A percentile compares a stretch with the other conserved stretches of the same genome.
Evolutionary conservation across 768 basidiomycete genomes (phyloP).

Genomic region (Phlebiopsis gigantea): DNA sequence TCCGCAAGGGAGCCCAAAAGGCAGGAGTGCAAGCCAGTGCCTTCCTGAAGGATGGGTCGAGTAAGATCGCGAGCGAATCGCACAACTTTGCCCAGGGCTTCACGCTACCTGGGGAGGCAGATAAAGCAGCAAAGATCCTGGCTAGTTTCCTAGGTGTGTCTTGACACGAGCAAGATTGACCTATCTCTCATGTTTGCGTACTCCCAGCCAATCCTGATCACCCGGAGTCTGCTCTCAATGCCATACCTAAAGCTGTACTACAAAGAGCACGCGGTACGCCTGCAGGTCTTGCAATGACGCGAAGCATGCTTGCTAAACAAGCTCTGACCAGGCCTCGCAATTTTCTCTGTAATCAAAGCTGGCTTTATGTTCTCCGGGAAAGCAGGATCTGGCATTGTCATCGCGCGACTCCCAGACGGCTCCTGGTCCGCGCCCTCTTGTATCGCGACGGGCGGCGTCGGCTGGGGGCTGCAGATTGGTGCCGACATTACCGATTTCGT

Average conservation of each 20-base stretch:
- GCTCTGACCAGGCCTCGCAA: conserved; percentile 65
- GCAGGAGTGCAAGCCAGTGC: conserved; percentile 77
- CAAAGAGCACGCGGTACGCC: conserved; percentile 77
- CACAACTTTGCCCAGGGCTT: conserved; percentile 81
- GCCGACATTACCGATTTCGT: conserved; percentile 96
- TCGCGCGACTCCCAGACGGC: conserved; percentile 89
- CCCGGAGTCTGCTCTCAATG: conserved; percentile 87
- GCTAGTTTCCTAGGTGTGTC: conserved; percentile 81
- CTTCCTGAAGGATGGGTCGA: conserved; percentile 61
- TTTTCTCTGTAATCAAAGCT: conserved; percentile 91
- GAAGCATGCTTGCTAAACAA: background rate
- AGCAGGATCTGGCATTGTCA: conserved; percentile 89
- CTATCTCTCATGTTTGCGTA: background rate
- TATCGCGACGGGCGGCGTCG: conserved; percentile 92
- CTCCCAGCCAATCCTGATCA: conserved; percentile 62
- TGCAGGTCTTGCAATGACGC: background rate
- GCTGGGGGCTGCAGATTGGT: conserved; percentile 94
- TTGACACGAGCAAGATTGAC: background rate
- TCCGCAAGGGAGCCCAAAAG: conserved; percentile 74
- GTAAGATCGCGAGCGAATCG: conserved; percentile 68
- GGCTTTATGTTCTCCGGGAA: conserved; percentile 96
- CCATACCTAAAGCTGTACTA: conserved; percentile 90
- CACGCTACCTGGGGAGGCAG: conserved; percentile 85
- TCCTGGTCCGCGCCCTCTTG: conserved; percentile 97
- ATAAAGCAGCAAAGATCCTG: conserved; percentile 90